phyloP scores from a whole-genome alignment of 1,284 basidiomycete genomes.

The Ustilago cynodontis region DNA sequence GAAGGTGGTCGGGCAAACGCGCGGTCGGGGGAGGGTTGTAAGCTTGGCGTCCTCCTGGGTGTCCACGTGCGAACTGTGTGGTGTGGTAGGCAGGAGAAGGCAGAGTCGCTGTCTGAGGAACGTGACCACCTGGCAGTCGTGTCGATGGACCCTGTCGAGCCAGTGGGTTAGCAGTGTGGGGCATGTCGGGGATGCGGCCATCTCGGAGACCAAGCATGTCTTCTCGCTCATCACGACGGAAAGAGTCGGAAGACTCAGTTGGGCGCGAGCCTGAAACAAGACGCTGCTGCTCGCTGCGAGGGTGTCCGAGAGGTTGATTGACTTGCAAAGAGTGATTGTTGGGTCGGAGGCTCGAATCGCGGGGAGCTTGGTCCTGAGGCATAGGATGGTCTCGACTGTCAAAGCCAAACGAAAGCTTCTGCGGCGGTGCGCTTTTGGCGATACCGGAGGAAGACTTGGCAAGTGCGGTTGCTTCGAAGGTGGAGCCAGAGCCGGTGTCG shows the following conservation, averaged over 20 bases:
- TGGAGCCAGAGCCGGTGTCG: constrained; percentile 41
- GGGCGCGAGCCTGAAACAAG: constrained; percentile 32
- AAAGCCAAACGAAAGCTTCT: constrained; percentile 59
- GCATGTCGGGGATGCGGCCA: constrained; percentile 42
- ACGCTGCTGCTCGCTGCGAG: constrained; percentile 39
- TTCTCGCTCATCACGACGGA: constrained; percentile 40
- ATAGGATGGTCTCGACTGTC: constrained; percentile 38
- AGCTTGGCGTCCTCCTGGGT: constrained; percentile 27
- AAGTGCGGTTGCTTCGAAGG: constrained; percentile 19
- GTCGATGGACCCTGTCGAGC: constrained; percentile 36
- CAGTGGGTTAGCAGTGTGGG: constrained; percentile 45
- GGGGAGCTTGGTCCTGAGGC: constrained; percentile 35
- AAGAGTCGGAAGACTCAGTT: constrained; percentile 15
- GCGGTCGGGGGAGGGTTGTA: constrained; percentile 36
- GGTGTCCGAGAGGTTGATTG: constrained; percentile 11
- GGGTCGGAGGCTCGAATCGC: constrained; percentile 19
- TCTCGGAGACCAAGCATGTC: constrained; percentile 36
- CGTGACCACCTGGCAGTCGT: constrained; percentile 41
- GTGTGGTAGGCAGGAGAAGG: constrained; percentile 67
- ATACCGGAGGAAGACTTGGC: constrained; percentile 22
- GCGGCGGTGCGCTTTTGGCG: constrained; percentile 64
- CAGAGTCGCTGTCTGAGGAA: constrained; percentile 61
- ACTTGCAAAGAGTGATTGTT: constrained; percentile 23
- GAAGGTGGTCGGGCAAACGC: constrained; percentile 54
- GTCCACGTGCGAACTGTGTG: constrained; percentile 50